Percentiles rank a stretch among this genome's conserved stretches.
These are phyloP conservation scores for Beauveria medogensis DNA, from an alignment of 2,329 filamentous ascomycete species.

Conservation along the genomic window DNA sequence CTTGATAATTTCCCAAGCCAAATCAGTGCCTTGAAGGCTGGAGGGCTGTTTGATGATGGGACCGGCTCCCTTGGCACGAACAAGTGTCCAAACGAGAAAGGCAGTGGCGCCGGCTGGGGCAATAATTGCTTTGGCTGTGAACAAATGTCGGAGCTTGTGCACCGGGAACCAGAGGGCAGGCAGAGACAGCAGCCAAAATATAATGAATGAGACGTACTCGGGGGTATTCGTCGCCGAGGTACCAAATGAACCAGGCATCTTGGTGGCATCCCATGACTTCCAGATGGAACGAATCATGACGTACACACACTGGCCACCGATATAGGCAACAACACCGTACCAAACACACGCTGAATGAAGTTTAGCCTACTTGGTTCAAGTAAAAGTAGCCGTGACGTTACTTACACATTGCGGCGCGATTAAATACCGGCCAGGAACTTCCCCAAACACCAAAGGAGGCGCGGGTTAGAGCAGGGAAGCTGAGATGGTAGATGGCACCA, in stretches of 20 bases:
- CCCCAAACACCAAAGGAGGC: constrained; percentile 86
- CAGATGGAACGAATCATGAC: constrained; percentile 86
- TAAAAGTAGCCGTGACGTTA: not conserved
- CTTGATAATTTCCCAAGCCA: constrained; percentile 76
- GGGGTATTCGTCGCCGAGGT: constrained; percentile 65
- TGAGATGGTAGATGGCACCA: constrained; percentile 80
- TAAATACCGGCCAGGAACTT: constrained; percentile 79
- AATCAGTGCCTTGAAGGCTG: constrained; percentile 53
- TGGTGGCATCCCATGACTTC: constrained; percentile 53
- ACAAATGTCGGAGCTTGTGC: constrained; percentile 79
- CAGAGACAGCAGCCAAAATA: constrained; percentile 76
- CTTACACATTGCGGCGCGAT: constrained; percentile 69
- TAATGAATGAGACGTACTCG: constrained; percentile 72
- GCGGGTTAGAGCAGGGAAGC: constrained; percentile 73
- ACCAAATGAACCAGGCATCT: constrained; percentile 59
- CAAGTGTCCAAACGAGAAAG: constrained; percentile 81
- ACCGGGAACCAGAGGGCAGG: constrained; percentile 87
- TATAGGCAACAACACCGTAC: constrained; percentile 82
- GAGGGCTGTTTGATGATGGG: constrained; percentile 68
- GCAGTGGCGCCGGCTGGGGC: constrained; percentile 77
- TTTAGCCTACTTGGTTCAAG: not conserved
- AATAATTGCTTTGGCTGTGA: constrained; percentile 81
- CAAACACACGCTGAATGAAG: constrained; percentile 58
- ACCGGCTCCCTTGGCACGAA: constrained; percentile 73
- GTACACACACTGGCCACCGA: constrained; percentile 77